A percentile compares a stretch with the other conserved stretches of the same genome.
phyloP scores from a whole-genome alignment of 768 basidiomycete genomes.

The Pholiota conissans region DNA sequence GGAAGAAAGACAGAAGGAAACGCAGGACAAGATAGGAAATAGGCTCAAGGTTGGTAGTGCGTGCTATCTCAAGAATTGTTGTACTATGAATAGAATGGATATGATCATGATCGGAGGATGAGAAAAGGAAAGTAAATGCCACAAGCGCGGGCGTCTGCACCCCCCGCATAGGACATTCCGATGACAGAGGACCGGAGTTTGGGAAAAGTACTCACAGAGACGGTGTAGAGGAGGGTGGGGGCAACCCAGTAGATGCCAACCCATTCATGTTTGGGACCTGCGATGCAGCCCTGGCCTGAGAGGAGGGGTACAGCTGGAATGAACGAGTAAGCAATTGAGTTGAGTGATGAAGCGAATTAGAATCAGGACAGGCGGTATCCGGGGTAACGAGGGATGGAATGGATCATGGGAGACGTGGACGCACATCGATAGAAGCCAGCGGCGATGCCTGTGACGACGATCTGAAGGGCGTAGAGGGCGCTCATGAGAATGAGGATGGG shows the following conservation, averaged over 20 bases:
- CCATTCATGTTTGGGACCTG: conserved; percentile 79
- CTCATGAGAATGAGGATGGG: conserved; percentile 56
- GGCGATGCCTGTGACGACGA: conserved; percentile 70
- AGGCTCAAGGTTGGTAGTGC: neutral
- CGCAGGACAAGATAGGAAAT: conserved; percentile 10
- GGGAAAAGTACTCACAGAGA: conserved; percentile 46
- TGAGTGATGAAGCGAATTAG: neutral
- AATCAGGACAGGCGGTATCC: neutral
- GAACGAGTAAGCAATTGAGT: neutral
- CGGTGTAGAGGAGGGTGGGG: conserved; percentile 70
- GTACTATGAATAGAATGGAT: neutral
- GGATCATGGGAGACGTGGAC: conserved; percentile 24
- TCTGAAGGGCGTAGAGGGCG: conserved; percentile 61
- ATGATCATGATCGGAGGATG: neutral
- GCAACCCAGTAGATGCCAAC: conserved; percentile 86
- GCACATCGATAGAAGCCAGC: conserved; percentile 78
- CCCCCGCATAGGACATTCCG: neutral
- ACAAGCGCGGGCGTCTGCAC: neutral
- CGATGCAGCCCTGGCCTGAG: conserved; percentile 83
- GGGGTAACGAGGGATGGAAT: neutral
- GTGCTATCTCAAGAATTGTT: neutral
- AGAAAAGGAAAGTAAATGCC: neutral
- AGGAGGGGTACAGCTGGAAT: conserved; percentile 62
- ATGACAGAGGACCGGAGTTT: neutral
- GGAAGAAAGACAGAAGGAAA: neutral